Base-by-base conservation (phyloP, 78 protist genomes). In the Mantamonas sphyraenae region DNA sequence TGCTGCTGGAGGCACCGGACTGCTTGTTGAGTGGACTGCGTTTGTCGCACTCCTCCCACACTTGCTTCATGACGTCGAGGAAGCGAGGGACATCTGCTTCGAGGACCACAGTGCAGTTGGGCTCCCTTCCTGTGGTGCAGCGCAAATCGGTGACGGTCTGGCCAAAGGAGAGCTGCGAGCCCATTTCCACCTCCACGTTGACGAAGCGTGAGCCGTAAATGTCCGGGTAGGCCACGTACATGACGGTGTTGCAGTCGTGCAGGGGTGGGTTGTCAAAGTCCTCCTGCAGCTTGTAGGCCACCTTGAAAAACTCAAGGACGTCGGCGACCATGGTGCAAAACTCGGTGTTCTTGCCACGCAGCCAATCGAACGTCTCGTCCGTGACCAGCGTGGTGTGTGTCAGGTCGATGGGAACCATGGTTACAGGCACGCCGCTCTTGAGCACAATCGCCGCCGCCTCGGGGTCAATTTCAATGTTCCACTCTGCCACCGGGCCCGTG, bases 161-260 rank as follows among this genome's bases (percentile, higher is more conserved):
- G 37, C 76, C 76, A 3, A 7, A 5, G 39, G 55, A 53, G 3
- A 62, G 3, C 28, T 5, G 8, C 26, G 43, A 17, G 26, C 16
- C 24, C n/a, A 14, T 19, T 42, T 66, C 85, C 35, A 81, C 72
- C 33, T 74, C 77, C 3, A 81, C 74, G n/a, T 61, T 38, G 31
- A 74, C 12, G 34, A 2, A 26, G 33, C 51, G 2, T 9, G 80
- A 4, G 17, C 42, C 38, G 47, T 78, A 82, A 33, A 58, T 10
- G 26, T 69, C 71, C 2, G 87, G 84, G 8, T 12, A 17, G 35
- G 62, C 3, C 22, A 61, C 73, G 37, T 14, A 51, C 16, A 51
- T 1, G 45, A 76, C 72, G 66, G 87, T 77, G 56, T 77, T 64
- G 2, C 84, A 83, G 40, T 82, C 87, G 65, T 82, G 87, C 34